Conservation (phyloP, 2,329 filamentous ascomycete genomes). For the Colletotrichum lindemuthianum region DNA sequence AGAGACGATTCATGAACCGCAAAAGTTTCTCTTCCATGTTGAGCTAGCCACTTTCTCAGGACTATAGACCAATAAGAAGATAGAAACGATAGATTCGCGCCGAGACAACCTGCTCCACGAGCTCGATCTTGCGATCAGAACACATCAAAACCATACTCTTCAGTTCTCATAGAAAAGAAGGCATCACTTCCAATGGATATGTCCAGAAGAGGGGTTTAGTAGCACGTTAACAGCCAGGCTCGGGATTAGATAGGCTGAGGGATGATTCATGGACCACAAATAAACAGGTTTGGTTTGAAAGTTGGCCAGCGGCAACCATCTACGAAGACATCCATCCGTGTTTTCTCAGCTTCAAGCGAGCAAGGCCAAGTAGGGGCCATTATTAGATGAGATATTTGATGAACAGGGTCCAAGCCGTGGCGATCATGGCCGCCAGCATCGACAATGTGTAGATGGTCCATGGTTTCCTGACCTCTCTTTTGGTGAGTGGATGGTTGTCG, state of each 20-base stretch:
- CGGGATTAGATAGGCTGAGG: no score
- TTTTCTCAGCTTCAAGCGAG: neutral
- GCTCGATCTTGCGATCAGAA: no score
- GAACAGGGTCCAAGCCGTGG: constrained; percentile 35
- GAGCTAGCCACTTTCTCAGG: neutral
- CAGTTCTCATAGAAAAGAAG: no score
- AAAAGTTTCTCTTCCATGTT: neutral
- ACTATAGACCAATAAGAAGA: no score
- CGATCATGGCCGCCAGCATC: constrained; percentile 35
- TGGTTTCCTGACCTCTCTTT: constrained; percentile 23
- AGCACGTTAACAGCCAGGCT: no score
- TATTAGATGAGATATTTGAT: constrained; percentile 37
- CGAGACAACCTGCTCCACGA: no score
- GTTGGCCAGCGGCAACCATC: neutral
- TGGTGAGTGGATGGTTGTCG: constrained; percentile 36
- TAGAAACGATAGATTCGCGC: no score
- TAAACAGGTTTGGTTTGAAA: no score
- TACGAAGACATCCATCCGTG: neutral
- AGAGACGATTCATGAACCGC: constrained; percentile 5
- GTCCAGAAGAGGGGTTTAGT: no score
- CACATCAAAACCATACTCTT: no score
- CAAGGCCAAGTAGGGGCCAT: neutral
- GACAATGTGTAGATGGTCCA: constrained; percentile 35
- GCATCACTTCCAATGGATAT: no score
- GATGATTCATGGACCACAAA: no score